Evolutionary conservation across 148 eudicot species (phyloP).

Genomic region (Simmondsia chinensis): DNA sequence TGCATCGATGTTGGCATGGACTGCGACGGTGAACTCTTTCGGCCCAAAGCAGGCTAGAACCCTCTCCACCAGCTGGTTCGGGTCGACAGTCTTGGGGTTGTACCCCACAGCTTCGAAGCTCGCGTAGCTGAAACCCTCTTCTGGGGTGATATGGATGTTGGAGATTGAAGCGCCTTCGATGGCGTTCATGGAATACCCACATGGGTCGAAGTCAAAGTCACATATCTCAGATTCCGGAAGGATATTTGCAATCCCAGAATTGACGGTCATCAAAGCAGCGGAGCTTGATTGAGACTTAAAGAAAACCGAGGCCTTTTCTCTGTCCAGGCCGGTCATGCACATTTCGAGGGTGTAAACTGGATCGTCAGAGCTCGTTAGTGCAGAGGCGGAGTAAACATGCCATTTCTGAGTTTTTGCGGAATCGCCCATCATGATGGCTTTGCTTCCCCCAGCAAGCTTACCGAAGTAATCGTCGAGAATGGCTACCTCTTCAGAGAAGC

Average conservation of each 20-base stretch:
- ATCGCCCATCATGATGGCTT: constrained; percentile 64
- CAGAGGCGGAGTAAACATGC: constrained; percentile 30
- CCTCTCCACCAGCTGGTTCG: constrained; percentile 22
- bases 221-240: constrained; percentile 37
- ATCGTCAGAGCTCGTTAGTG: constrained; percentile 1
- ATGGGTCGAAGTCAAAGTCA: constrained; percentile 48
- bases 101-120: constrained; percentile 59
- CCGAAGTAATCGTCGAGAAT: constrained; percentile 61
- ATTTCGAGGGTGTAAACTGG: constrained; percentile 19
- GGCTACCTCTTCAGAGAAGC: constrained; percentile 77
- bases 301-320: constrained; percentile 28
- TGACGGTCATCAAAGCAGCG: constrained; percentile 28
- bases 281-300: constrained; percentile 13
- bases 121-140: constrained; percentile 48
- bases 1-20: constrained; percentile 22
- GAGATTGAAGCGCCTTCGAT: constrained; percentile 32
- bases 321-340: constrained; percentile 43
- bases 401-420: constrained; percentile 25
- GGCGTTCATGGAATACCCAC: constrained; percentile 62
- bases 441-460: constrained; percentile 49
- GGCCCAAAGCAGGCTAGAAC: constrained; percentile 35
- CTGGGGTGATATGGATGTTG: constrained; percentile 48
- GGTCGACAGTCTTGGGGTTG: constrained; percentile 9
- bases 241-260: constrained; percentile 26
- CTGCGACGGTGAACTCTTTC: constrained; percentile 29